Conservation (phyloP, 169 alveolate genomes). For the Perkinsus olseni region DNA sequence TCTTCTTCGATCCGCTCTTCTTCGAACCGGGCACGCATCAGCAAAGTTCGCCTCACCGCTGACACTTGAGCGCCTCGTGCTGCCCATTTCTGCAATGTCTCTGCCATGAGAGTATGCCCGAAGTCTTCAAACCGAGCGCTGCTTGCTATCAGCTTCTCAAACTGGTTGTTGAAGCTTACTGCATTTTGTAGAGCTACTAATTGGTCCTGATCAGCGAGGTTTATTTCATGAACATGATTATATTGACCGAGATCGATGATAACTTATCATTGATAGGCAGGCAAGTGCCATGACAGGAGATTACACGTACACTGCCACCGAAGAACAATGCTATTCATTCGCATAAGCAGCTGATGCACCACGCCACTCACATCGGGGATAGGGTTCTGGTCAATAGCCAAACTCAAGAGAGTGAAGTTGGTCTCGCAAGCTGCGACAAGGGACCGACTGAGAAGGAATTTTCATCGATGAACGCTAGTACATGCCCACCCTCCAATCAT, state of each 20-base stretch:
- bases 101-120: not conserved
- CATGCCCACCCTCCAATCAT: not conserved
- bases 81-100: not conserved
- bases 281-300: too few relatives aligned
- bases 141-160: not conserved
- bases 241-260: too few relatives aligned
- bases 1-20: too few relatives aligned
- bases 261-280: too few relatives aligned
- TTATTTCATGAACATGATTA: too few relatives aligned
- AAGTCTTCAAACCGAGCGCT: not conserved
- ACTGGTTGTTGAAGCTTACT: not conserved
- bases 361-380: not conserved
- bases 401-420: not conserved
- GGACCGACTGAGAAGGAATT: not conserved
- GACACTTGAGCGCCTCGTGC: not conserved
- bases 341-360: too few relatives aligned
- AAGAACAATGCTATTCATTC: too few relatives aligned
- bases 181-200: not conserved
- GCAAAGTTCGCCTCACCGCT: not conserved
- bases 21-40: too few relatives aligned
- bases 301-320: too few relatives aligned
- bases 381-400: not conserved
- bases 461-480: too few relatives aligned
- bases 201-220: not conserved
- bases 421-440: not conserved